A percentile compares a stretch with the other conserved stretches of the same genome.
Evolutionary conservation across 139 green algal genomes (phyloP).

Genomic region (Mesostigma viride): DNA sequence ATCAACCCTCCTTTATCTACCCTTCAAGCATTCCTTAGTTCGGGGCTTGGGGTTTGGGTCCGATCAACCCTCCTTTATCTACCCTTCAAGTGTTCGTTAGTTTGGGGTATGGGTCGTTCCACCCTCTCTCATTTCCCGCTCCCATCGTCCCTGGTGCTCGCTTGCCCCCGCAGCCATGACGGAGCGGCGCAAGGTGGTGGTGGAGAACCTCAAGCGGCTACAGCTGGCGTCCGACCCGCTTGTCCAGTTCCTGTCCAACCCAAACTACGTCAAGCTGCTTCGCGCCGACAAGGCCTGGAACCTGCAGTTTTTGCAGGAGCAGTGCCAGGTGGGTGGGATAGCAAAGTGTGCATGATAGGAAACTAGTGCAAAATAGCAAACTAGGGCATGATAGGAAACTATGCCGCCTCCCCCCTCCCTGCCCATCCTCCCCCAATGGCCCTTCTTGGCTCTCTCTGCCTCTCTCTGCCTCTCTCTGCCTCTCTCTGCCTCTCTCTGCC

Average conservation of each 20-base stretch:
- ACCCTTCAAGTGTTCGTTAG: too few relatives aligned
- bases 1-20: too few relatives aligned
- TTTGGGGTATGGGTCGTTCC: too few relatives aligned
- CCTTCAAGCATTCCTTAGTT: too few relatives aligned
- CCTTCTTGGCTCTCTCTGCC: not conserved
- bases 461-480: constrained; percentile 5
- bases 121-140: too few relatives aligned
- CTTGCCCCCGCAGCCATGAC: constrained; percentile 31
- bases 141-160: too few relatives aligned
- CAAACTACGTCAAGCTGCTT: constrained; percentile 65
- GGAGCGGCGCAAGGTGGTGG: constrained; percentile 41
- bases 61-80: too few relatives aligned
- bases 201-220: constrained; percentile 51
- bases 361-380: too few relatives aligned
- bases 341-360: too few relatives aligned
- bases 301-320: constrained; percentile 50
- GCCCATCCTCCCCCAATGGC: not conserved
- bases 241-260: constrained; percentile 79
- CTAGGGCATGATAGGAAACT: too few relatives aligned
- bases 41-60: too few relatives aligned
- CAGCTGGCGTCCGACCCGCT: constrained; percentile 71
- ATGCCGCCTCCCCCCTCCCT: too few relatives aligned
- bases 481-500: not conserved
- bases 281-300: constrained; percentile 90
- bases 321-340: constrained; percentile 30